Percentiles rank a stretch among this genome's conserved stretches.
Conservation (phyloP, 139 green algal genomes). For the Yamagishiella unicocca region DNA sequence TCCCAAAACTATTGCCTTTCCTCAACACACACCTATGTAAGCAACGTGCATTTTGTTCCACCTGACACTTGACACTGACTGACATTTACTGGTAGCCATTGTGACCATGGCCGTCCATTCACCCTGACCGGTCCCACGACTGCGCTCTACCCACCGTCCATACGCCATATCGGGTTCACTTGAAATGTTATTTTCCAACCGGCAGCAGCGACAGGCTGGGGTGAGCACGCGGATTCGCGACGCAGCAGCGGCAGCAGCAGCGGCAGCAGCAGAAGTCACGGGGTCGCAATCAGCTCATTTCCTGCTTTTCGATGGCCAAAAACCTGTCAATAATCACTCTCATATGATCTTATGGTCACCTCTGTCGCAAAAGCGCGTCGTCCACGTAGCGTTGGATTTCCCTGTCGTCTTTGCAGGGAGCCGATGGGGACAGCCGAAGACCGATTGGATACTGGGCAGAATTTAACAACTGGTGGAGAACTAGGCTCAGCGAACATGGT, state of each 20-base stretch:
- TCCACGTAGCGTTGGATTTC: background rate
- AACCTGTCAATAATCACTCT: too few species aligned
- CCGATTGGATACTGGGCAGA: slow-evolving; percentile 20
- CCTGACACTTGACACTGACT: slow-evolving; percentile 13
- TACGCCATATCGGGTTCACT: background rate
- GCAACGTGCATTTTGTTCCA: background rate
- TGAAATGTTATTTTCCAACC: background rate
- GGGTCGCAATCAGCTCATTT: background rate
- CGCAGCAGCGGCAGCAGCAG: background rate
- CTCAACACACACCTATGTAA: slow-evolving; percentile 8
- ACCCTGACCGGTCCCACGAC: background rate
- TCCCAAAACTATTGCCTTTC: too few species aligned
- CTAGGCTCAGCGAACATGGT: background rate
- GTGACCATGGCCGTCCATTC: background rate
- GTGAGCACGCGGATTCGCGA: too few species aligned
- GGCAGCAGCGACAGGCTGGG: background rate
- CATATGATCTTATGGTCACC: too few species aligned
- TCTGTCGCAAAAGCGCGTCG: background rate
- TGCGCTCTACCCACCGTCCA: background rate
- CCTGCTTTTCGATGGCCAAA: too few species aligned
- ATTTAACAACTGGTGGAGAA: slow-evolving; percentile 41
- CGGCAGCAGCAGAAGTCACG: background rate
- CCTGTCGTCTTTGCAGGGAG: background rate
- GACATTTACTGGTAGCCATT: background rate
- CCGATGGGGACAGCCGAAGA: background rate